phyloP scores from a whole-genome alignment of 805 yeast genomes.

The Wickerhamiella cacticola region DNA sequence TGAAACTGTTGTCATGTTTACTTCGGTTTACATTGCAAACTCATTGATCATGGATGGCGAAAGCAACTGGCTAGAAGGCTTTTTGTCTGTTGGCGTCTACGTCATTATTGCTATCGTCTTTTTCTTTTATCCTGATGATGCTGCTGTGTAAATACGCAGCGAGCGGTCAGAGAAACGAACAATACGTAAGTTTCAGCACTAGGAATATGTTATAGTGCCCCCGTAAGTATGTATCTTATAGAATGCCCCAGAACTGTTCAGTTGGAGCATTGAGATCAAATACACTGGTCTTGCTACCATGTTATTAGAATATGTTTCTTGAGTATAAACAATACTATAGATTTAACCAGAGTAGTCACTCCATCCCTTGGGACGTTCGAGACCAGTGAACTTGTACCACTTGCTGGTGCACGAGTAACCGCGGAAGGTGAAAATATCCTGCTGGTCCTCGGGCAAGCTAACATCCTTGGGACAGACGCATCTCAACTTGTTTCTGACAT shows the following conservation, averaged over 20 bases:
- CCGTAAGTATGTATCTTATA: too few species aligned
- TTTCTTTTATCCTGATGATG: slow-evolving; percentile 56
- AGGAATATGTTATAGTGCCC: too few species aligned
- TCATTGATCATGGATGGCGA: slow-evolving; percentile 86
- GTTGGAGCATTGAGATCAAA: not conserved
- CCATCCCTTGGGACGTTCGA: slow-evolving; percentile 28
- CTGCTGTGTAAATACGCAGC: not conserved
- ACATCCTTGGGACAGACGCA: slow-evolving; percentile 66
- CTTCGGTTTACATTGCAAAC: slow-evolving; percentile 78
- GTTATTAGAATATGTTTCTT: not conserved
- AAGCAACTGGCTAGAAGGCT: slow-evolving; percentile 95
- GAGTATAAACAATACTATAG: not conserved
- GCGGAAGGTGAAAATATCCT: slow-evolving; percentile 30
- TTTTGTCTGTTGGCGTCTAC: slow-evolving; percentile 78
- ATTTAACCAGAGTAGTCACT: slow-evolving; percentile 17
- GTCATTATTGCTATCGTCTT: slow-evolving; percentile 80
- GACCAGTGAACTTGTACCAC: slow-evolving; percentile 26
- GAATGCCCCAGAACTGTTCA: not conserved
- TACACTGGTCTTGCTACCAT: not conserved
- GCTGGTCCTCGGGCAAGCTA: slow-evolving; percentile 21
- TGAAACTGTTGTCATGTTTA: slow-evolving; percentile 85
- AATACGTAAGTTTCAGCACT: too few species aligned
- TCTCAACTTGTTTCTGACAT: slow-evolving; percentile 41
- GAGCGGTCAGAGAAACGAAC: too few species aligned
- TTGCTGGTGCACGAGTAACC: slow-evolving; percentile 33